These are phyloP conservation scores for Haematococcus lacustris DNA, from an alignment of 139 green algal genomes.

Conservation along the genomic window DNA sequence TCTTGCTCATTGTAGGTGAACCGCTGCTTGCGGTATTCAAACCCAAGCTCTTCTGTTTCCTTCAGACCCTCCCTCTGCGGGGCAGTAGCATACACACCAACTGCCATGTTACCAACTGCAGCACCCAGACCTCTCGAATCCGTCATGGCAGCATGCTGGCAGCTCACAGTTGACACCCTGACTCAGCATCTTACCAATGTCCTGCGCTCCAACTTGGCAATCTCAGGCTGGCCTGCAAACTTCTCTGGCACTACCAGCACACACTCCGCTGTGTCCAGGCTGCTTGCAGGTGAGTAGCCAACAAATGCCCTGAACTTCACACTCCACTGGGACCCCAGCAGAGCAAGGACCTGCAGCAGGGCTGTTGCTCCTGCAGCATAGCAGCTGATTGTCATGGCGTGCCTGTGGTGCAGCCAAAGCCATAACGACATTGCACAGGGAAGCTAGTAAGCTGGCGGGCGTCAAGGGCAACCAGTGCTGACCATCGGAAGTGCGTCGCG, in stretches of 20 bases:
- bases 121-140: neutral
- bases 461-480: neutral
- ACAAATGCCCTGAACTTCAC: constrained; percentile 28
- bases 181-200: constrained; percentile 23
- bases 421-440: neutral
- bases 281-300: constrained; percentile 10
- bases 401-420: neutral
- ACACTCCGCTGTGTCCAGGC: constrained; percentile 28
- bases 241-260: constrained; percentile 53
- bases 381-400: constrained; percentile 2
- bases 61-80: constrained; percentile 27
- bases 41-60: constrained; percentile 49
- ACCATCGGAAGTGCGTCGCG: constrained; percentile 30
- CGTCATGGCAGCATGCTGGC: neutral
- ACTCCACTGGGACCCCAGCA: constrained; percentile 56
- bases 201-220: constrained; percentile 51
- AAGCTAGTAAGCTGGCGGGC: neutral
- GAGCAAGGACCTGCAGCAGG: constrained; percentile 42
- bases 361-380: constrained; percentile 23
- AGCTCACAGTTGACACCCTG: neutral
- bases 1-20: constrained; percentile 51
- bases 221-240: constrained; percentile 53
- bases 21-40: constrained; percentile 73
- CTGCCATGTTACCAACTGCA: neutral
- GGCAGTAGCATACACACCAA: neutral